Evolutionary conservation across 768 basidiomycete species (phyloP).

Genomic region (Suillus bovinus): DNA sequence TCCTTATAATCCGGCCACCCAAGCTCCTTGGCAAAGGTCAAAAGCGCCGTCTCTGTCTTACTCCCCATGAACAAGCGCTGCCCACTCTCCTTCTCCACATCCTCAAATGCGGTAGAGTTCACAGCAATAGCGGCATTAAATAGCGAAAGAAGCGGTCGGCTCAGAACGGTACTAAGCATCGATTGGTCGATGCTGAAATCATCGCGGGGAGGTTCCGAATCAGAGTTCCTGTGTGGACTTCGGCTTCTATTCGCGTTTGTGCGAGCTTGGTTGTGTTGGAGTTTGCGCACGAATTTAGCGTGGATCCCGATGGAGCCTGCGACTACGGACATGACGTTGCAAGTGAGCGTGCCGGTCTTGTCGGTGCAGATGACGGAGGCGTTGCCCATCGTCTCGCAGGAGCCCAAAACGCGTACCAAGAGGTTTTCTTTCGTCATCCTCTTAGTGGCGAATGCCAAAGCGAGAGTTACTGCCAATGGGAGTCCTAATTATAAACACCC

Average conservation of each 20-base stretch:
- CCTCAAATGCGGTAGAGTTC: slow-evolving; percentile 96
- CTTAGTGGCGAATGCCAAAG: slow-evolving; percentile 95
- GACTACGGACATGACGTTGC: slow-evolving; percentile 94
- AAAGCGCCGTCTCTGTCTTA: slow-evolving; percentile 94
- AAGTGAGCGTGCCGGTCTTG: slow-evolving; percentile 96
- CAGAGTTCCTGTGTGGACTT: slow-evolving; percentile 31
- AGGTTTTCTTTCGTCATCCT: slow-evolving; percentile 97
- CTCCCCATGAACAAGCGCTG: slow-evolving; percentile 75
- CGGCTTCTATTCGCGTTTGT: slow-evolving; percentile 67
- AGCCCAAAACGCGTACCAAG: slow-evolving; percentile 92
- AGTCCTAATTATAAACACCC: slow-evolving; percentile 52
- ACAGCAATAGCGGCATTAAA: slow-evolving; percentile 86
- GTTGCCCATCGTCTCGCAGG: slow-evolving; percentile 99
- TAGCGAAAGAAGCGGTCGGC: slow-evolving; percentile 58
- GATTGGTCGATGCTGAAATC: slow-evolving; percentile 90
- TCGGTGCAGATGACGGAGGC: slow-evolving; percentile 95
- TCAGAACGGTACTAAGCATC: slow-evolving; percentile 64
- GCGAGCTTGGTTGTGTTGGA: slow-evolving; percentile 69
- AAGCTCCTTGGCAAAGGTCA: slow-evolving; percentile 81
- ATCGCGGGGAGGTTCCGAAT: slow-evolving; percentile 32
- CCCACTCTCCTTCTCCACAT: slow-evolving; percentile 60
- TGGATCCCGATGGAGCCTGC: slow-evolving; percentile 94
- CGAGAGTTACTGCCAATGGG: slow-evolving; percentile 94
- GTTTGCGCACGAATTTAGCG: slow-evolving; percentile 85
- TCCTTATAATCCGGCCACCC: slow-evolving; percentile 73